Percentiles rank a stretch among this genome's conserved stretches.
These are phyloP conservation scores for Ambispora gerdemannii DNA, from an alignment of 192 early-diverging fungal genomes.

Conservation along the genomic window DNA sequence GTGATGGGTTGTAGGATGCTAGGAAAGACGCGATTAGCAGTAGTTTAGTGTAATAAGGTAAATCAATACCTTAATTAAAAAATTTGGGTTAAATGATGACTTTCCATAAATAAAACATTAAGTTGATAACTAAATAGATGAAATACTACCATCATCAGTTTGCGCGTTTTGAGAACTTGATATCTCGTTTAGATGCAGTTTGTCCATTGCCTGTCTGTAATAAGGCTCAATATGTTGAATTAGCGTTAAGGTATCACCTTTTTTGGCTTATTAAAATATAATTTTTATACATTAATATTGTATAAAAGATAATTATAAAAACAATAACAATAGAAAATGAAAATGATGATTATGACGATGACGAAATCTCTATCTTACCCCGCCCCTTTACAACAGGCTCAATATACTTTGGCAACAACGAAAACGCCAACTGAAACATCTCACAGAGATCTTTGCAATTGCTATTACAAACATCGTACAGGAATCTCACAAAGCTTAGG, in stretches of 20 bases:
- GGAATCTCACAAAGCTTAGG: conserved; percentile 68
- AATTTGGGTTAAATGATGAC: background rate
- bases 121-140: no score
- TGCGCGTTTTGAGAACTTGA: conserved; percentile 80
- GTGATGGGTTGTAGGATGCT: conserved; percentile 90
- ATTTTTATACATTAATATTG: background rate
- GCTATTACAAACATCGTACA: conserved; percentile 77
- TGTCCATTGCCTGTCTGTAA: conserved; percentile 78
- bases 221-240: conserved; percentile 75
- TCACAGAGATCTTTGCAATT: conserved; percentile 85
- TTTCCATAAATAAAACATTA: background rate
- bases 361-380: conserved; percentile 45
- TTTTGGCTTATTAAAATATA: background rate
- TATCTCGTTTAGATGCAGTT: conserved; percentile 88
- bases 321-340: no score
- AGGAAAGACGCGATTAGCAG: conserved; percentile 85
- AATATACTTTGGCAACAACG: conserved; percentile 85
- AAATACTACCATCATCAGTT: no score
- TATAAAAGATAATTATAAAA: no score
- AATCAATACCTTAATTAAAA: conserved; percentile 49
- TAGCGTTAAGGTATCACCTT: conserved; percentile 53
- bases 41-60: conserved; percentile 90
- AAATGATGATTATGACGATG: conserved; percentile 6
- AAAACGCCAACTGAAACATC: conserved; percentile 72
- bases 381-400: conserved; percentile 76